Percentiles rank a stretch among this genome's conserved stretches.
These are phyloP conservation scores for Trypanosoma conorhini DNA, from an alignment of 208 protist species.

Conservation along the genomic window DNA sequence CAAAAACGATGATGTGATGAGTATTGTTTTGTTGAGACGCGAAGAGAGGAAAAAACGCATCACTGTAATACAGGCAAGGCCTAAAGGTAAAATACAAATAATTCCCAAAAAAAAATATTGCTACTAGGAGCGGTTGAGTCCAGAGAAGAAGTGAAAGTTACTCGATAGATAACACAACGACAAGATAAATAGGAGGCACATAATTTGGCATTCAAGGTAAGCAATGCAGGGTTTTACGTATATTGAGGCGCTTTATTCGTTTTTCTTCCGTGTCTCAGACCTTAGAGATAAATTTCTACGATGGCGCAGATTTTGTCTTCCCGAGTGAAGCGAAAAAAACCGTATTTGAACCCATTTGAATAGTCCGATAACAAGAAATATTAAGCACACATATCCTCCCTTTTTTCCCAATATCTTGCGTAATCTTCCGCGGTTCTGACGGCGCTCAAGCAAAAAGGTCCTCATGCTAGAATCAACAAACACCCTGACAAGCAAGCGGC, in stretches of 20 bases:
- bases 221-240: neutral
- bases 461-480: neutral
- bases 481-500: constrained; percentile 7
- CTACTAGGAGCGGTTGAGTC: neutral
- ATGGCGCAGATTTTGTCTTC: neutral
- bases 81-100: neutral
- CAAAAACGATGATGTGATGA: constrained; percentile 1
- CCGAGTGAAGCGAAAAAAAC: constrained; percentile 3
- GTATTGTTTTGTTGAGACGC: neutral
- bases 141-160: neutral
- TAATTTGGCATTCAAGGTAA: neutral
- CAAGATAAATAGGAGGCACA: neutral
- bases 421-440: neutral
- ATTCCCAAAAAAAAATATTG: constrained; percentile 5
- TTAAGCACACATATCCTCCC: constrained; percentile 41
- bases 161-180: neutral
- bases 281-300: neutral
- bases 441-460: constrained; percentile 6
- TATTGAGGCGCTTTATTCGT: neutral
- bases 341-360: constrained; percentile 45
- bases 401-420: constrained; percentile 30
- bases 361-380: constrained; percentile 49
- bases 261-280: constrained; percentile 4
- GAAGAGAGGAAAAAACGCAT: constrained; percentile 25
- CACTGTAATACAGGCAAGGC: too few relatives aligned